These are phyloP conservation scores for Wickerhamomyces kurtzmanii DNA, from an alignment of 805 yeast species.

Conservation along the genomic window DNA sequence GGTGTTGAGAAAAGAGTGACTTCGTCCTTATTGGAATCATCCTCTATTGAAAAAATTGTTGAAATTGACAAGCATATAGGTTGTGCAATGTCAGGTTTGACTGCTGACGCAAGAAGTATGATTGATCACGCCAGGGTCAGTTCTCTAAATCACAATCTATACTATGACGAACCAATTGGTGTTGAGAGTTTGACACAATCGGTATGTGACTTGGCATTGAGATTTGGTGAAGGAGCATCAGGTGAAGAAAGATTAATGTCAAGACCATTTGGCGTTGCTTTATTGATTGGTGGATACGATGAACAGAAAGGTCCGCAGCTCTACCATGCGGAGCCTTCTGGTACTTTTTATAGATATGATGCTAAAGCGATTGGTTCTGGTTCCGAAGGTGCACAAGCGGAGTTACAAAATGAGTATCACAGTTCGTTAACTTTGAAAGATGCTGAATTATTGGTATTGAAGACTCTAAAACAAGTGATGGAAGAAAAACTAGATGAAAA, in stretches of 20 bases:
- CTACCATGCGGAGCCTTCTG: slow-evolving; percentile 98
- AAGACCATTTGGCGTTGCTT: slow-evolving; percentile 97
- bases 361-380: slow-evolving; percentile 99
- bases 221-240: slow-evolving; percentile 95
- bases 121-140: slow-evolving; percentile 95
- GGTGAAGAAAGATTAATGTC: slow-evolving; percentile 92
- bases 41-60: slow-evolving; percentile 91
- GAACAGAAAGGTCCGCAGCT: slow-evolving; percentile 91
- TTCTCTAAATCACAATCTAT: slow-evolving; percentile 77
- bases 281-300: slow-evolving; percentile 91
- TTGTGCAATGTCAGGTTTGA: slow-evolving; percentile 97
- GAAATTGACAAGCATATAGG: slow-evolving; percentile 93
- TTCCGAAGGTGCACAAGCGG: slow-evolving; percentile 98
- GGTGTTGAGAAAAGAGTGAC: slow-evolving; percentile 98
- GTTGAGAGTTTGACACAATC: slow-evolving; percentile 93
- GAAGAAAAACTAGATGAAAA: slow-evolving; percentile 94
- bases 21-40: slow-evolving; percentile 80
- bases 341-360: slow-evolving; percentile 94
- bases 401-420: slow-evolving; percentile 93
- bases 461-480: slow-evolving; percentile 95
- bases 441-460: slow-evolving; percentile 83
- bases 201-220: slow-evolving; percentile 91
- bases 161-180: slow-evolving; percentile 85
- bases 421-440: slow-evolving; percentile 83
- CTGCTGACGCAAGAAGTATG: slow-evolving; percentile 98